Evolutionary conservation across 2,329 filamentous ascomycete genomes (phyloP).

Genomic region (Pestalotiopsis sp.): DNA sequence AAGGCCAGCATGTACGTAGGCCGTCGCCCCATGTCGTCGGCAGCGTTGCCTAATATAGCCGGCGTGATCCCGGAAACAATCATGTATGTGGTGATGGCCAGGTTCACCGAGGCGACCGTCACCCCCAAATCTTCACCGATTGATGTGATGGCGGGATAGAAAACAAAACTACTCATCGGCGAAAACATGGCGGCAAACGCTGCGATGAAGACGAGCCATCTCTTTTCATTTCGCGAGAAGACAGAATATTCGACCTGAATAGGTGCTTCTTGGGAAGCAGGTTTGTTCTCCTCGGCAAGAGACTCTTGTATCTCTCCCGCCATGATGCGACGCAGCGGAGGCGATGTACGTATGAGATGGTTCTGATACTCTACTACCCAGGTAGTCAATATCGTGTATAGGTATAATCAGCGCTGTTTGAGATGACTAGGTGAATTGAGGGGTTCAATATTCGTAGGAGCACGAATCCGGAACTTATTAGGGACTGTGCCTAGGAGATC

Average conservation of each 20-base stretch:
- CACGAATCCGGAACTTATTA: too few species aligned
- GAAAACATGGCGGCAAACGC: constrained; percentile 21
- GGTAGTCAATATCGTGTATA: too few species aligned
- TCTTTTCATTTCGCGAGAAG: constrained; percentile 18
- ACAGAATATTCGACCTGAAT: constrained; percentile 15
- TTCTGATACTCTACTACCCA: too few species aligned
- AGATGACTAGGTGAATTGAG: too few species aligned
- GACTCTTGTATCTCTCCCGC: not conserved
- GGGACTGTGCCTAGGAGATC: too few species aligned
- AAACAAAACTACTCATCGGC: constrained; percentile 20
- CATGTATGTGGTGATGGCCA: constrained; percentile 27
- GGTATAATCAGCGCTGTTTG: too few species aligned
- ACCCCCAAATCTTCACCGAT: constrained; percentile 18
- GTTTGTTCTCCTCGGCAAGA: too few species aligned
- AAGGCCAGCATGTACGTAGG: constrained; percentile 11
- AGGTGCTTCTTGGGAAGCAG: not conserved
- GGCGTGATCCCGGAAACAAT: constrained; percentile 14
- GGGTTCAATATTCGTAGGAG: too few species aligned
- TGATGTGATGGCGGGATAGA: constrained; percentile 21
- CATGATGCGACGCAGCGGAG: not conserved
- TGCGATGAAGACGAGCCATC: constrained; percentile 16
- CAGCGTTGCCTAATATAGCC: constrained; percentile 12
- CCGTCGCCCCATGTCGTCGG: constrained; percentile 15
- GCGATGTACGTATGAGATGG: too few species aligned
- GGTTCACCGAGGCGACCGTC: constrained; percentile 20